Evolutionary conservation across 2,329 filamentous ascomycete genomes (phyloP).

Genomic region (Lachnellula suecica): DNA sequence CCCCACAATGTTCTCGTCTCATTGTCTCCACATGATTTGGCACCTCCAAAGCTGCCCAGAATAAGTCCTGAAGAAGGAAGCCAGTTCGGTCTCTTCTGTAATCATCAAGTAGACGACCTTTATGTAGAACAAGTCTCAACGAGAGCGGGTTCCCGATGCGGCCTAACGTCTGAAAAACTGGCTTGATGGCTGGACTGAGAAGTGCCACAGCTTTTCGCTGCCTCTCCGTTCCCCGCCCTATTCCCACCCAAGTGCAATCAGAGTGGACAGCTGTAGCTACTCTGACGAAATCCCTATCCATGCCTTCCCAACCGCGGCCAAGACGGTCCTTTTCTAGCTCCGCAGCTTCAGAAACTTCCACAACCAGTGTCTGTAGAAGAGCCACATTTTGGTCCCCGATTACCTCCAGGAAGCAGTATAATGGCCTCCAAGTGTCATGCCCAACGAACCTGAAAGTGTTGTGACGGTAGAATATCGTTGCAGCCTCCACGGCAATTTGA

Average conservation of each 20-base stretch:
- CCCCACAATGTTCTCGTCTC: neutral
- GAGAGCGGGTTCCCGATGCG: neutral
- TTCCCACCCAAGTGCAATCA: neutral
- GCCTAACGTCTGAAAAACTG: neutral
- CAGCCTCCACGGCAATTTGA: neutral
- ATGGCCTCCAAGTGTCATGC: neutral
- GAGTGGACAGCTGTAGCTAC: too few relatives aligned
- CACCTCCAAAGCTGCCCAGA: neutral
- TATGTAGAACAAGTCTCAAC: neutral
- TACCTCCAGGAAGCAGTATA: neutral
- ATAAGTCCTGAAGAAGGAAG: neutral
- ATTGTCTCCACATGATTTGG: neutral
- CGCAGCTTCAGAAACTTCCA: neutral
- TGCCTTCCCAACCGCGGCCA: neutral
- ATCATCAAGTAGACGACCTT: too few relatives aligned
- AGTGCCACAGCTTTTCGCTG: too few relatives aligned
- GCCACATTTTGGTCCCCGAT: neutral
- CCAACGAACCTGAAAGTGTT: neutral
- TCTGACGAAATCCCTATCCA: too few relatives aligned
- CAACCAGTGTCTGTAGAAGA: neutral
- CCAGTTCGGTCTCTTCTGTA: neutral
- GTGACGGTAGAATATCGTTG: neutral
- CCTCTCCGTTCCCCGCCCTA: neutral
- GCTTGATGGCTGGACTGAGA: neutral
- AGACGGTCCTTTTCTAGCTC: neutral